Percentiles rank a stretch among this genome's conserved stretches.
Evolutionary conservation across 2,329 filamentous ascomycete species (phyloP).

Genomic region (Venturia asperata): DNA sequence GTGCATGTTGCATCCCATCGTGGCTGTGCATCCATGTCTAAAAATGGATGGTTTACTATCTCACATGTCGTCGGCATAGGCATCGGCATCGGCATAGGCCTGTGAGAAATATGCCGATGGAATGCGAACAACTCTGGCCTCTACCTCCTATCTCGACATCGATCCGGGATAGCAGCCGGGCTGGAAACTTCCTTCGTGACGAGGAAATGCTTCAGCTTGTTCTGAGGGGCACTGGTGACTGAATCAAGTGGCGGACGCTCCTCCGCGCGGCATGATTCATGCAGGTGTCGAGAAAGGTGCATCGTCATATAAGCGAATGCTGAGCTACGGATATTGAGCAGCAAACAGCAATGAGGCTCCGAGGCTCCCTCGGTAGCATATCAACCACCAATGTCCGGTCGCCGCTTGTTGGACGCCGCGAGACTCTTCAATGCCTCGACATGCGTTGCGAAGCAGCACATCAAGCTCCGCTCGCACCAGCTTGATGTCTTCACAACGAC

Average conservation of each 20-base stretch:
- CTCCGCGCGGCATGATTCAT: too few species aligned
- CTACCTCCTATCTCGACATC: too few species aligned
- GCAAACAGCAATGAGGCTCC: neutral
- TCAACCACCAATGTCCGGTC: conserved; percentile 40
- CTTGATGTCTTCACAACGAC: conserved; percentile 57
- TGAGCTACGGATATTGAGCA: neutral
- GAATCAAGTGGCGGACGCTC: too few species aligned
- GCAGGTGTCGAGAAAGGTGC: too few species aligned
- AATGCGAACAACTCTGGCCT: too few species aligned
- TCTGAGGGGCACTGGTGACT: too few species aligned
- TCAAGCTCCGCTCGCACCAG: conserved; percentile 53
- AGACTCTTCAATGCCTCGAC: conserved; percentile 43
- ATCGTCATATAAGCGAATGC: neutral
- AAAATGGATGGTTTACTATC: neutral
- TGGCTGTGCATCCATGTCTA: neutral
- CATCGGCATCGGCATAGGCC: too few species aligned
- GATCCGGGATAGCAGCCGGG: too few species aligned
- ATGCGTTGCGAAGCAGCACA: conserved; percentile 46
- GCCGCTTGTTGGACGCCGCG: conserved; percentile 45
- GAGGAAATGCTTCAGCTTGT: too few species aligned
- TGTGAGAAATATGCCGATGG: too few species aligned
- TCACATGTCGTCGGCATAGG: too few species aligned
- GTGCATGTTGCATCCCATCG: neutral
- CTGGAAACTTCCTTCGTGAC: too few species aligned
- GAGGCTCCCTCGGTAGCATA: neutral